Evolutionary conservation across 352 stramenopile genomes (phyloP).

Genomic region (Globisporangium cystogenes): DNA sequence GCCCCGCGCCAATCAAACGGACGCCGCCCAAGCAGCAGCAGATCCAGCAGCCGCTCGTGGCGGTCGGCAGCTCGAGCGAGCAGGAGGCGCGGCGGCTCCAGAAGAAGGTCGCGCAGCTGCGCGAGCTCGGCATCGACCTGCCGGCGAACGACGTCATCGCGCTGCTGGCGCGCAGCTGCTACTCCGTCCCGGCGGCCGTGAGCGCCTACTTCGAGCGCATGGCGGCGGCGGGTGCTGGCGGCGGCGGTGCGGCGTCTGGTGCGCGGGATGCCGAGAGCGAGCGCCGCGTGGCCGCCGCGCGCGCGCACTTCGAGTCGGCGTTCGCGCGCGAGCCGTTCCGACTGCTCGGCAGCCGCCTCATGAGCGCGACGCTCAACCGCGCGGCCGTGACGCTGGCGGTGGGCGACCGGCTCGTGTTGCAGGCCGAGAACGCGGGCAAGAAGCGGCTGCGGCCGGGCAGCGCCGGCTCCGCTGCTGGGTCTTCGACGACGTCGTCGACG

Average conservation of each 20-base stretch:
- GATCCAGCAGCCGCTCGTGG: slow-evolving; percentile 37
- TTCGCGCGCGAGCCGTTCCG: slow-evolving; percentile 27
- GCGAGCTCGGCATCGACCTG: slow-evolving; percentile 71
- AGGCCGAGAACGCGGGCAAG: slow-evolving; percentile 66
- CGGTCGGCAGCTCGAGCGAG: slow-evolving; percentile 58
- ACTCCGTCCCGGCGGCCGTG: slow-evolving; percentile 58
- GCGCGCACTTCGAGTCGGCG: slow-evolving; percentile 24
- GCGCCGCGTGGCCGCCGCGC: slow-evolving; percentile 10
- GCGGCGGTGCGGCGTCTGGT: neutral
- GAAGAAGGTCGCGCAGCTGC: slow-evolving; percentile 72
- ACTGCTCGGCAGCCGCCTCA: slow-evolving; percentile 36
- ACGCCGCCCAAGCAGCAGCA: slow-evolving; percentile 9
- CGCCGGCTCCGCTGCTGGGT: slow-evolving; percentile 1
- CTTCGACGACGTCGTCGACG: neutral
- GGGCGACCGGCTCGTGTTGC: slow-evolving; percentile 47
- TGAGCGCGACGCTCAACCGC: slow-evolving; percentile 46
- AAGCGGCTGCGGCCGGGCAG: slow-evolving; percentile 40
- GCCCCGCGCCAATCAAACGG: too few relatives aligned
- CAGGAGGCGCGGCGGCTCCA: slow-evolving; percentile 50
- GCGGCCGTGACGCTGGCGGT: slow-evolving; percentile 27
- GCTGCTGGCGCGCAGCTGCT: slow-evolving; percentile 70
- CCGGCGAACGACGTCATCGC: slow-evolving; percentile 36
- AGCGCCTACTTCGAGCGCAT: slow-evolving; percentile 72
- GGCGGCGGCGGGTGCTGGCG: too few relatives aligned
- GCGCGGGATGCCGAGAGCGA: slow-evolving; percentile 15